Base-by-base conservation (phyloP, 2,329 filamentous ascomycete species). In the Thielaviopsis populi region DNA sequence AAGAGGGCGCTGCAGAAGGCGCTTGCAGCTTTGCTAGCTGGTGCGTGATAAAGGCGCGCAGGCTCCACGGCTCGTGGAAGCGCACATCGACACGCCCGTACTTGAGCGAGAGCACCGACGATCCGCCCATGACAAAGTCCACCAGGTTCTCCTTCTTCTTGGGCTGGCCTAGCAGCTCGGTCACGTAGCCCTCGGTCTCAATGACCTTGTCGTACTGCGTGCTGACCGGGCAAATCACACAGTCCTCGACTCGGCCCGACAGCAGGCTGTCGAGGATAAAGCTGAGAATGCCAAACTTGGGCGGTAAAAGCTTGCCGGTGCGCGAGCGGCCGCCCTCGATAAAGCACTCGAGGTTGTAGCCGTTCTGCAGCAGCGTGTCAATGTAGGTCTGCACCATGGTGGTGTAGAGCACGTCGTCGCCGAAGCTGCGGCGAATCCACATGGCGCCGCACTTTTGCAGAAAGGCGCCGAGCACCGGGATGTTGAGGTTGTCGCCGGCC, bases 131-230 rank as follows among this genome's bases (percentile, higher is more conserved):
- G n/a, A 99, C 75, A 69, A 99, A 95, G 70, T 95, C 89, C 41
- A 85, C 83, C 43, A 99, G 76, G 67, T 96, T 96, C 72, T 99
- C 94, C 72, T 96, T 95, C 70, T 89, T 89, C 74, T 99, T 99
- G 0, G 94, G 94, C 67, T 95, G 86, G 2, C 94, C 94, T 0
- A 99, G 80, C 1, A 99, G 81, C 73, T 99, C 94, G 41, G 86
- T 94, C 54, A 97, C 92, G 71, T 99, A 99, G 4, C 91, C 94
- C 74, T 96, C 91, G 0, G 95, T 96, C 74, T 99, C 94, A 66
- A 99, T 95, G 64, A 99, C 94, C 72, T 97, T 99, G 78, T 99
- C 94, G 72, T 99, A 99, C 72, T 99, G 94, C 0, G 91, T 96
- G 73, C 89, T 95, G 56, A 99, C 94, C 0, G 94, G 94, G 69